These are phyloP conservation scores for Globisporangium mamillatum DNA, from an alignment of 352 stramenopile genomes.

Conservation along the genomic window DNA sequence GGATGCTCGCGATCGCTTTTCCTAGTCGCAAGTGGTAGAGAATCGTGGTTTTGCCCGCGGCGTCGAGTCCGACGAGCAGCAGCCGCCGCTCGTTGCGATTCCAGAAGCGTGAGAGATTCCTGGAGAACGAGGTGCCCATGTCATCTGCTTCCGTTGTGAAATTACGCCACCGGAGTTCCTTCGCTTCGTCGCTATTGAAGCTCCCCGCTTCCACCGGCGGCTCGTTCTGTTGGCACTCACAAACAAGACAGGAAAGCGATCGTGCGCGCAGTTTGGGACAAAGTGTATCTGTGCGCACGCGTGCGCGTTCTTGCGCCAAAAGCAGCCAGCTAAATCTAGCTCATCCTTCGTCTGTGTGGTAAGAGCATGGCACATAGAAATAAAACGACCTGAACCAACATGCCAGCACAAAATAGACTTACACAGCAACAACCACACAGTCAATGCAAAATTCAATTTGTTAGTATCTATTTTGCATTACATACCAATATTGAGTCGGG, in stretches of 20 bases:
- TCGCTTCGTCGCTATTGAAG: neutral
- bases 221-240: neutral
- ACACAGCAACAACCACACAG: neutral
- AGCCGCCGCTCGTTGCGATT: slow-evolving; percentile 75
- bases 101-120: slow-evolving; percentile 65
- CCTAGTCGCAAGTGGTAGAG: slow-evolving; percentile 75
- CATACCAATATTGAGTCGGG: slow-evolving; percentile 6
- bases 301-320: neutral
- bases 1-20: slow-evolving; percentile 77
- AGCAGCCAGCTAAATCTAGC: slow-evolving; percentile 5
- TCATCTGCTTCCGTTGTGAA: slow-evolving; percentile 23
- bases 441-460: neutral
- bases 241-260: neutral
- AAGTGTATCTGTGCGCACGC: neutral
- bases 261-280: neutral
- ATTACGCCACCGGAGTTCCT: neutral
- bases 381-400: slow-evolving; percentile 1
- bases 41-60: slow-evolving; percentile 79
- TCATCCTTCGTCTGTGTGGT: neutral
- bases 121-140: slow-evolving; percentile 74
- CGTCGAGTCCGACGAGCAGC: slow-evolving; percentile 74
- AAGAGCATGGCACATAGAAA: slow-evolving; percentile 6
- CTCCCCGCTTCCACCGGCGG: neutral
- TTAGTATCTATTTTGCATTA: slow-evolving; percentile 7
- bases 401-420: slow-evolving; percentile 2